These are phyloP conservation scores for Corchorus olitorius DNA, from an alignment of 345 rosid species.

Conservation along the genomic window DNA sequence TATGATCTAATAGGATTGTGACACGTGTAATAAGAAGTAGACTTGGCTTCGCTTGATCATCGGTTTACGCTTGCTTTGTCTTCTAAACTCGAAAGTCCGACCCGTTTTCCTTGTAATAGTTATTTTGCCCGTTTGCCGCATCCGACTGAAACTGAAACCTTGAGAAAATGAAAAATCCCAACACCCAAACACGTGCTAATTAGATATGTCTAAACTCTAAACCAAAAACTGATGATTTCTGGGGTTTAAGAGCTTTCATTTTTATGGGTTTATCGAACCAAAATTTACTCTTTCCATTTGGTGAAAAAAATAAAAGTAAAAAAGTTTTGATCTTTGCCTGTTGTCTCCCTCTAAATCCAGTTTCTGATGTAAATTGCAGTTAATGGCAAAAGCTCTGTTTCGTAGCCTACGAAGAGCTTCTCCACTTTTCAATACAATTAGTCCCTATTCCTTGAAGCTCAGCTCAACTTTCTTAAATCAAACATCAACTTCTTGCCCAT, in stretches of 20 bases:
- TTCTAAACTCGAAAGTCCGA: not conserved
- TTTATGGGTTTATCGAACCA: not conserved
- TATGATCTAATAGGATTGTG: not conserved
- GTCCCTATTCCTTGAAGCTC: conserved; percentile 13
- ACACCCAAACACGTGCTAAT: no score
- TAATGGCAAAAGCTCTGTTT: conserved; percentile 38
- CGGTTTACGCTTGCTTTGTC: not conserved
- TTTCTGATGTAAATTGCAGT: not conserved
- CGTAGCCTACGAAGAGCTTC: conserved; percentile 34
- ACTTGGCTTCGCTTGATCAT: conserved; percentile 18
- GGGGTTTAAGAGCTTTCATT: not conserved
- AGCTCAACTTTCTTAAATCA: conserved; percentile 28
- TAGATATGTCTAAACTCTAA: no score
- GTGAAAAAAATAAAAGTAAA: no score
- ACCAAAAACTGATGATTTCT: not conserved
- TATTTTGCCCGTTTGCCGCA: no score
- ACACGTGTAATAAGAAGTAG: conserved; percentile 22
- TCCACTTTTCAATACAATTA: conserved; percentile 30
- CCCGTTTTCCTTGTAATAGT: no score
- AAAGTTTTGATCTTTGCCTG: not conserved
- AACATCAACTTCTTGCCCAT: conserved; percentile 22
- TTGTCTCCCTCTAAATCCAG: not conserved
- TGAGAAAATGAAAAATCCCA: no score
- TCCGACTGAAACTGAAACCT: no score
- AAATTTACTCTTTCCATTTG: not conserved